Conservation (phyloP, 768 basidiomycete genomes). For the Floccularia luteovirens region DNA sequence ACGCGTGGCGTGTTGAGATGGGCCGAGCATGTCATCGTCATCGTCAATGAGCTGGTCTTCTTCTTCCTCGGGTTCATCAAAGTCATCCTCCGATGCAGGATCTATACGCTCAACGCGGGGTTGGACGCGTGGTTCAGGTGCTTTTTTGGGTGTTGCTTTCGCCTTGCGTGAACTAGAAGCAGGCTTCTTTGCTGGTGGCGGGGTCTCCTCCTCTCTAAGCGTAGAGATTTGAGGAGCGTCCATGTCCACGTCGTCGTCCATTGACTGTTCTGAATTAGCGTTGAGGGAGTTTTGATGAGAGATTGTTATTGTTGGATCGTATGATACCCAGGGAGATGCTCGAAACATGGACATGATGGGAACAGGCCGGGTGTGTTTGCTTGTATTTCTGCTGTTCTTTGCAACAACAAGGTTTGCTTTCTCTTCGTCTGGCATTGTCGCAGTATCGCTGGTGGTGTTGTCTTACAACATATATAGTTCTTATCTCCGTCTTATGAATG, state of each 20-base stretch:
- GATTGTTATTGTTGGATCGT: constrained; percentile 30
- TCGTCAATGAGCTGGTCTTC: constrained; percentile 81
- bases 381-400: constrained; percentile 19
- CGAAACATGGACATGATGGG: constrained; percentile 45
- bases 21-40: constrained; percentile 26
- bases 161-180: constrained; percentile 11
- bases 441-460: no score
- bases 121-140: constrained; percentile 5
- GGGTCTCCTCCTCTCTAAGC: constrained; percentile 63
- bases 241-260: constrained; percentile 53
- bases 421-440: no score
- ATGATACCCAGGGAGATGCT: constrained; percentile 55
- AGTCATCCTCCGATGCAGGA: constrained; percentile 37
- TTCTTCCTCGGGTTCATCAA: constrained; percentile 62
- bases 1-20: constrained; percentile 20
- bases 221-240: constrained; percentile 82
- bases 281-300: constrained; percentile 14
- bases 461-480: no score
- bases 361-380: constrained; percentile 24
- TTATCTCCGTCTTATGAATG: no score
- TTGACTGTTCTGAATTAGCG: constrained; percentile 18
- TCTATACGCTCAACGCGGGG: constrained; percentile 1
- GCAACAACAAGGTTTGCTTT: no score
- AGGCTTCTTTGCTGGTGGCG: constrained; percentile 40
- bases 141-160: constrained; percentile 8